Conservation (phyloP, 75 land plant species). For the Picea sitchensis region DNA sequence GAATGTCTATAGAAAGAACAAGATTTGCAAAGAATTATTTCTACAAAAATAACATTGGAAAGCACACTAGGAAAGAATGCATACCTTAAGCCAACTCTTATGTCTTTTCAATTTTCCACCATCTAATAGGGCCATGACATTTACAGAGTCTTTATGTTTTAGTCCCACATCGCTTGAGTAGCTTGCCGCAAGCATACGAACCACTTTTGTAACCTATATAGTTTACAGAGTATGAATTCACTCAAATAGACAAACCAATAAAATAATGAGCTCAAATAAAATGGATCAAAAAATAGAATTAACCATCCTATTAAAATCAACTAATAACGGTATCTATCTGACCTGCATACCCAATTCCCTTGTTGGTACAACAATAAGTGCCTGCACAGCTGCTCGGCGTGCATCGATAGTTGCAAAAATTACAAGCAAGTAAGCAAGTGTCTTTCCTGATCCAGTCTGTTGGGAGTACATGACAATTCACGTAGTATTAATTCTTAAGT, state of each 20-base stretch:
- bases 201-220: slow-evolving; percentile 75
- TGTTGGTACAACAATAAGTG: slow-evolving; percentile 90
- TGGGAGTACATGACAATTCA: no score
- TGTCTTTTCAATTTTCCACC: slow-evolving; percentile 89
- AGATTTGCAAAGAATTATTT: no score
- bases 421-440: slow-evolving; percentile 64
- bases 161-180: slow-evolving; percentile 21
- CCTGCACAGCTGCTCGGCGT: slow-evolving; percentile 78
- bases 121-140: slow-evolving; percentile 89
- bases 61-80: no score
- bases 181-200: slow-evolving; percentile 63
- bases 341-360: slow-evolving; percentile 98
- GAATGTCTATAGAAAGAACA: no score
- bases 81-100: slow-evolving; percentile 54
- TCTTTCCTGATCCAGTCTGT: slow-evolving; percentile 98
- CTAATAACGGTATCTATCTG: slow-evolving; percentile 9
- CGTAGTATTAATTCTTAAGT: no score
- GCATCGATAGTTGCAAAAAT: slow-evolving; percentile 19
- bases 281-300: not conserved
- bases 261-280: not conserved
- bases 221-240: not conserved
- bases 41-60: no score
- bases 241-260: not conserved
- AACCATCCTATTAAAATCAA: not conserved
- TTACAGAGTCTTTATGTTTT: slow-evolving; percentile 43